Evolutionary conservation across 2,329 filamentous ascomycete species (phyloP).

Genomic region (Falciphora oryzae): DNA sequence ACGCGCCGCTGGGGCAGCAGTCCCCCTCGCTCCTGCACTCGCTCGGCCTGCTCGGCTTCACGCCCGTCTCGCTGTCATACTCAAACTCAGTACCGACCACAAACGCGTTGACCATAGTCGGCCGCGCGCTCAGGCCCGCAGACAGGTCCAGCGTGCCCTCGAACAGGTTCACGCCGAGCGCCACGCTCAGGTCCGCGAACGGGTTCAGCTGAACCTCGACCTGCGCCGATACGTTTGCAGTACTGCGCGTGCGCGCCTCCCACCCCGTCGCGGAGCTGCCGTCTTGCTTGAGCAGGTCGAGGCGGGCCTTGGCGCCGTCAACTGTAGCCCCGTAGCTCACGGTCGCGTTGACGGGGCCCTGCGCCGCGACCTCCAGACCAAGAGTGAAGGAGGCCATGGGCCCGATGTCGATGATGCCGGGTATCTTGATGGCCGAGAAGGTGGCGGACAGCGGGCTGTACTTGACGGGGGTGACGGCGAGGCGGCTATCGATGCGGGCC

Average conservation of each 20-base stretch:
- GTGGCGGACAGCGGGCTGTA: neutral
- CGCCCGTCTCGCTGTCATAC: neutral
- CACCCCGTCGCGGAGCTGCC: slow-evolving; percentile 2
- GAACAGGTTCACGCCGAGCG: neutral
- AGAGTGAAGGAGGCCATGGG: neutral
- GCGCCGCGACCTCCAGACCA: neutral
- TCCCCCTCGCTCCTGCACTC: neutral
- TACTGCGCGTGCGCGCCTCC: neutral
- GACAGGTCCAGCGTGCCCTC: neutral
- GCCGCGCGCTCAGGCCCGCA: neutral
- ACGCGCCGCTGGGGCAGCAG: slow-evolving; percentile 1
- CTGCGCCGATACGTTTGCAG: neutral
- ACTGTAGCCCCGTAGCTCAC: neutral
- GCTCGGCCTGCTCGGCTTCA: neutral
- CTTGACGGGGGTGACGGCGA: neutral
- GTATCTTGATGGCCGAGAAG: neutral
- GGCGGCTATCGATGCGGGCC: neutral
- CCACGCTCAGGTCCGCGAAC: neutral
- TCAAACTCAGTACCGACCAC: neutral
- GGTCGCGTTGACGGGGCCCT: slow-evolving; percentile 1
- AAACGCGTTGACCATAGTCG: slow-evolving; percentile 1
- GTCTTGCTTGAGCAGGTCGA: neutral
- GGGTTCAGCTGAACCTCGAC: slow-evolving; percentile 4
- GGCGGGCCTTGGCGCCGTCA: neutral
- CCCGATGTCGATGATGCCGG: slow-evolving; percentile 1